Base-by-base conservation (phyloP, 2,329 filamentous ascomycete species). In the Xylariomycetidae sp. region DNA sequence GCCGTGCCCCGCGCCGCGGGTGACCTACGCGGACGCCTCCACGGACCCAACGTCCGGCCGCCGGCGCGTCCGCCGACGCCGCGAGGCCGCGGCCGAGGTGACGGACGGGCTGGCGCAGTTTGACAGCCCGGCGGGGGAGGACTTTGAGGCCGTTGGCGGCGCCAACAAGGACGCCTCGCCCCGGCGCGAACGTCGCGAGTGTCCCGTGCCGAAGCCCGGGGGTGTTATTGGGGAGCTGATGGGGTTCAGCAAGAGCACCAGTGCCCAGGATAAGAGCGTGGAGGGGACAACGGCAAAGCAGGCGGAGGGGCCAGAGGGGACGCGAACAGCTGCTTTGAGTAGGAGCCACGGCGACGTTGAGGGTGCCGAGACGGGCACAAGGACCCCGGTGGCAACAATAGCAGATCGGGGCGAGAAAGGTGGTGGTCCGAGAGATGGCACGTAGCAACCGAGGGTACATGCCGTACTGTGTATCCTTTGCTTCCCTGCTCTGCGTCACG, bases 151-250 rank as follows among this genome's bases (percentile, higher is more conserved):
- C n/a, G 15, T 9, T 10, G 19, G 19, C 7, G 19, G 28, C 14
- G 7, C n/a, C 9, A 8, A 10, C 5, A 4, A 6, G 6, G 10
- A n/a, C 23, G 12, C 24, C 17, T 19, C 8, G 39, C 37, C 23
- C 43, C 44, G 19, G 33, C 34, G n/a, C 37, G 42, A 46, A 67
- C 64, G 34, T 53, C 74, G 86, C 50, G 86, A 93, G 56, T 98
- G 92, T 55, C 92, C 92, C 0, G 79, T 98, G 10, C 92, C 92
- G 5, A 95, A 95, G 61, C 90, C 92, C 0, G 72, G 78, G 19
- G 89, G 88, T 3, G 63, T 88, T 20, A 63, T 94, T 28, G 85
- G 85, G 10, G 75, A 84, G 53, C 67, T 90, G 47, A 61, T 92
- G 41, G 86, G 85, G 0, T 83, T 90, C 54, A 72, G 70, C 46